Percentiles rank a stretch among this genome's conserved stretches.
These are phyloP conservation scores for Phlebiopsis gigantea DNA, from an alignment of 768 basidiomycete species.

Conservation along the genomic window DNA sequence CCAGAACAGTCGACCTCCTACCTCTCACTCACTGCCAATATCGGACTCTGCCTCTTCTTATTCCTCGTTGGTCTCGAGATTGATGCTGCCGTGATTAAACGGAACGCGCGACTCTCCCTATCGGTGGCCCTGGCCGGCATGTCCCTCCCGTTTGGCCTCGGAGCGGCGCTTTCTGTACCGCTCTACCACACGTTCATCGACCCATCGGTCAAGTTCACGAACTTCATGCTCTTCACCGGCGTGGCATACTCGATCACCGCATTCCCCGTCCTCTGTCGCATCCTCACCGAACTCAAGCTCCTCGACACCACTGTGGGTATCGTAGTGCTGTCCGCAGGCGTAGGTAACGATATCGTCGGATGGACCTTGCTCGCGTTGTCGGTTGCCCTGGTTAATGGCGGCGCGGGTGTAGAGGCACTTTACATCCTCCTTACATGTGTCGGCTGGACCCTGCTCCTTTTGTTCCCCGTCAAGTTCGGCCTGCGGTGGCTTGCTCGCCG, in stretches of 20 bases:
- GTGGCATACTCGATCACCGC: slow-evolving; percentile 89
- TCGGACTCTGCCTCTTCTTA: slow-evolving; percentile 83
- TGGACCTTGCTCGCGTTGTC: slow-evolving; percentile 89
- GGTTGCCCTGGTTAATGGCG: slow-evolving; percentile 88
- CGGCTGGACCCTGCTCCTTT: slow-evolving; percentile 74
- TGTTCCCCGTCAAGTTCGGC: slow-evolving; percentile 56
- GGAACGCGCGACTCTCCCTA: slow-evolving; percentile 62
- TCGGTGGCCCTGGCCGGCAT: slow-evolving; percentile 82
- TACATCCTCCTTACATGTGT: slow-evolving; percentile 79
- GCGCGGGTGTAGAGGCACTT: slow-evolving; percentile 75
- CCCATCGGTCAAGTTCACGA: slow-evolving; percentile 61
- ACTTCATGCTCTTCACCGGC: slow-evolving; percentile 93
- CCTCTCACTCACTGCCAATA: slow-evolving; percentile 82
- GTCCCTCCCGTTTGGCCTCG: slow-evolving; percentile 82
- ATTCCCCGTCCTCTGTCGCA: slow-evolving; percentile 81
- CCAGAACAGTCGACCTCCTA: slow-evolving; percentile 66
- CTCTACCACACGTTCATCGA: slow-evolving; percentile 76
- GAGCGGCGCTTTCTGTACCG: slow-evolving; percentile 61
- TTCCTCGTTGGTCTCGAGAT: slow-evolving; percentile 95
- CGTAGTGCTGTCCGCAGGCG: slow-evolving; percentile 88
- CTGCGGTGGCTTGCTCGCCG: slow-evolving; percentile 69
- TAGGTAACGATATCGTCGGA: slow-evolving; percentile 72
- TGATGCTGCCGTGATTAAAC: slow-evolving; percentile 71
- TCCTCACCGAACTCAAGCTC: slow-evolving; percentile 86
- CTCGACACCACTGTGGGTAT: slow-evolving; percentile 91